A percentile compares a stretch with the other conserved stretches of the same genome.
Conservation (phyloP, 2,329 filamentous ascomycete genomes). For the Coleophoma eucalyptorum region DNA sequence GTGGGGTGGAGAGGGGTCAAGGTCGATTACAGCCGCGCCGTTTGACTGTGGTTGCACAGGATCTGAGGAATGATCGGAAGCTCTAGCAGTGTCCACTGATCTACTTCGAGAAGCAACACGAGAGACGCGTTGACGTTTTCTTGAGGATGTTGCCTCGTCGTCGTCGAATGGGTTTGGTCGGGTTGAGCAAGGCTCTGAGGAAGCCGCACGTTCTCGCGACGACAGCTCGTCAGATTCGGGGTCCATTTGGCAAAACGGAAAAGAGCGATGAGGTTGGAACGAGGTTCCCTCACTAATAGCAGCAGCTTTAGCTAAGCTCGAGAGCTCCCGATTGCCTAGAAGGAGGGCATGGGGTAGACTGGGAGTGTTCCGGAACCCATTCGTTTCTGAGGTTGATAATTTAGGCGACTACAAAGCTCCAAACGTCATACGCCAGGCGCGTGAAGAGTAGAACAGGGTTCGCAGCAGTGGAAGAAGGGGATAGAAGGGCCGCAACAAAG, state of each 20-base stretch:
- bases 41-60: constrained; percentile 9
- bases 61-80: constrained; percentile 12
- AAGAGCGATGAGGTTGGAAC: constrained; percentile 44
- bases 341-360: constrained; percentile 10
- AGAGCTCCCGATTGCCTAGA: constrained; percentile 11
- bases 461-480: no score
- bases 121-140: constrained; percentile 61
- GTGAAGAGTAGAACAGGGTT: no score
- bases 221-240: constrained; percentile 26
- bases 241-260: constrained; percentile 33
- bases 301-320: constrained; percentile 17
- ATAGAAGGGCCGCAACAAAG: no score
- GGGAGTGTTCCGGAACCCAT: no score
- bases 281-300: neutral
- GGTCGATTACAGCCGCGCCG: constrained; percentile 14
- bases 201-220: constrained; percentile 53
- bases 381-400: no score
- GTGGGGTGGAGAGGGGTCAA: constrained; percentile 22
- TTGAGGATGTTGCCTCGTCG: constrained; percentile 38
- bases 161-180: constrained; percentile 64
- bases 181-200: constrained; percentile 59
- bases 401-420: neutral
- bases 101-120: constrained; percentile 49
- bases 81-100: constrained; percentile 38
- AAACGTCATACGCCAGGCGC: neutral